phyloP scores from a whole-genome alignment of 306 rosid species.

The Adenanthera pavonina region DNA sequence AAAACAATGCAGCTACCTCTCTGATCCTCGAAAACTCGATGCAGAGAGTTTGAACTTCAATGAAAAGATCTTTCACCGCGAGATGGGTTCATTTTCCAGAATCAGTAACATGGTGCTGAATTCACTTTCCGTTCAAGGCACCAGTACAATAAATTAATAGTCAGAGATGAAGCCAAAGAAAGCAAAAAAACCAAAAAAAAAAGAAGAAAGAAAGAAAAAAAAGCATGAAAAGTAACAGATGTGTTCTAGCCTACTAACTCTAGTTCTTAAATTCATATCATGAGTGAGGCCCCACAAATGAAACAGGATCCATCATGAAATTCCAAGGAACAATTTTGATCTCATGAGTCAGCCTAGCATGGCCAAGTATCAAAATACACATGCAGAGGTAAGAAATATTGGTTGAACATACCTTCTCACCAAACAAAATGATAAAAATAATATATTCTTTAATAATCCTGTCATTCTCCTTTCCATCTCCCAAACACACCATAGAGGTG shows the following conservation, averaged over 20 bases:
- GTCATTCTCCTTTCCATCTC: background rate
- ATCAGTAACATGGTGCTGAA: constrained; percentile 1
- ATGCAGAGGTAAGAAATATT: background rate
- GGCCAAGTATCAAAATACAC: background rate
- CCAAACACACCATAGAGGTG: background rate
- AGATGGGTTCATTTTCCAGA: background rate
- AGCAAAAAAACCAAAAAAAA: background rate
- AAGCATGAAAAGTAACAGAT: background rate
- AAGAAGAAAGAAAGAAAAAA: no score
- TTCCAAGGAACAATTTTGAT: background rate
- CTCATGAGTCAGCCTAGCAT: no score
- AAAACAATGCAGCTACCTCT: constrained; percentile 69
- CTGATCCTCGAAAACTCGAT: constrained; percentile 77
- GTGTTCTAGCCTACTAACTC: background rate
- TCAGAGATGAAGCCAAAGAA: background rate
- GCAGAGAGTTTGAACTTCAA: constrained; percentile 79
- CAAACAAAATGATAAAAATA: background rate
- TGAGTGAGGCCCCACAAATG: constrained; percentile 13
- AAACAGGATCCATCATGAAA: constrained; percentile 1
- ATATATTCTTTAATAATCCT: background rate
- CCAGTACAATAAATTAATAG: background rate
- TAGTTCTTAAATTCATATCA: constrained; percentile 1
- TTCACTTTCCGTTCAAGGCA: background rate
- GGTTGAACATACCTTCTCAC: background rate
- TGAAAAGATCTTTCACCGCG: constrained; percentile 81